Evolutionary conservation across 768 basidiomycete species (phyloP).

Genomic region (Rhodosporidiobolus odoratus): DNA sequence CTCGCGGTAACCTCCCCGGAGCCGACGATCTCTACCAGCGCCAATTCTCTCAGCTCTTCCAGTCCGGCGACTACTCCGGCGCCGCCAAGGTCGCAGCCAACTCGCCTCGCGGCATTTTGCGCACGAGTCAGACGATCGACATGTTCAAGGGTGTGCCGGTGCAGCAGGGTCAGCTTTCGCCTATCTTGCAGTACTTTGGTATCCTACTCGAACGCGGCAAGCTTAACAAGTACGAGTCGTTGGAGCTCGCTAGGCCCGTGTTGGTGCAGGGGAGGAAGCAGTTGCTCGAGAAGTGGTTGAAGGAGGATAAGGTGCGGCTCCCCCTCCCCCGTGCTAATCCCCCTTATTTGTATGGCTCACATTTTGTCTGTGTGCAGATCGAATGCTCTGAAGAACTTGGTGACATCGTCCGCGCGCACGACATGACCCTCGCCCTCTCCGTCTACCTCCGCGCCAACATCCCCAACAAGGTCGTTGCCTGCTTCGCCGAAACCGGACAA

Average conservation of each 20-base stretch:
- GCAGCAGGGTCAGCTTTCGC: slow-evolving; percentile 80
- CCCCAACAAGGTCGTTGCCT: slow-evolving; percentile 91
- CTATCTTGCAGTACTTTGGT: slow-evolving; percentile 97
- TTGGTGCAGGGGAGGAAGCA: slow-evolving; percentile 94
- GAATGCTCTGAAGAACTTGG: slow-evolving; percentile 98
- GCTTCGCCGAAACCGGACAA: slow-evolving; percentile 98
- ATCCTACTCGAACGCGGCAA: slow-evolving; percentile 98
- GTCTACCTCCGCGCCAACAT: slow-evolving; percentile 96
- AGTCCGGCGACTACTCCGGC: slow-evolving; percentile 78
- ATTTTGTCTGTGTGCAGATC: slow-evolving; percentile 54
- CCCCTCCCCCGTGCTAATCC: neutral
- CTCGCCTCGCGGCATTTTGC: slow-evolving; percentile 91
- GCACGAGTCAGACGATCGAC: slow-evolving; percentile 91
- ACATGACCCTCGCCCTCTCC: slow-evolving; percentile 94
- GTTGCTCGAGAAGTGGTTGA: slow-evolving; percentile 96
- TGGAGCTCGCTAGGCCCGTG: slow-evolving; percentile 93
- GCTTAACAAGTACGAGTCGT: slow-evolving; percentile 88
- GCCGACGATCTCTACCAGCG: slow-evolving; percentile 94
- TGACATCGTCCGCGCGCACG: slow-evolving; percentile 86
- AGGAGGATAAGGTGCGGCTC: slow-evolving; percentile 84
- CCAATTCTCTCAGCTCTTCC: slow-evolving; percentile 88
- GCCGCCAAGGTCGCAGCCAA: slow-evolving; percentile 97
- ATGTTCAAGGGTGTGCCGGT: slow-evolving; percentile 95
- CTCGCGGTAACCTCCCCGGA: slow-evolving; percentile 90
- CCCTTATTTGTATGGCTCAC: neutral